A percentile compares a stretch with the other conserved stretches of the same genome.
These are phyloP conservation scores for Candida ficus DNA, from an alignment of 805 yeast genomes.

Conservation along the genomic window DNA sequence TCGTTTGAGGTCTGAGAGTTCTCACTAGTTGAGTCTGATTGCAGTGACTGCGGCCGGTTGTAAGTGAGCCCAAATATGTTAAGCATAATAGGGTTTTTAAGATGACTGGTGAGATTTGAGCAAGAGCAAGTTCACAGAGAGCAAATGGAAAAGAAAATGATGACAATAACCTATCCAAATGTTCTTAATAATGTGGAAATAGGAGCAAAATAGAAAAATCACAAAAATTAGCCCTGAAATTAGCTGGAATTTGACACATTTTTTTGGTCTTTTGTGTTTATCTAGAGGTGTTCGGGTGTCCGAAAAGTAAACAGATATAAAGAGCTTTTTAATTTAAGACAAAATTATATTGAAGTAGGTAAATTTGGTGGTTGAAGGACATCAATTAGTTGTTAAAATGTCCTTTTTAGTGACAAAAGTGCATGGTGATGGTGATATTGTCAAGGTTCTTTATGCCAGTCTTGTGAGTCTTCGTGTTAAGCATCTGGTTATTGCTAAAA, in stretches of 20 bases:
- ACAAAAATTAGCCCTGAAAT: no score
- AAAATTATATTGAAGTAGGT: no score
- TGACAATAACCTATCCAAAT: no score
- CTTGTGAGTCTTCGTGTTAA: conserved; percentile 4
- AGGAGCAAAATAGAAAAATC: no score
- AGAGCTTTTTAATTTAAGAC: no score
- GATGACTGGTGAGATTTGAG: no score
- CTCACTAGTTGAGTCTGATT: conserved; percentile 5
- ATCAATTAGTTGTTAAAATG: no score
- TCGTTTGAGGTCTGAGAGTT: conserved; percentile 4
- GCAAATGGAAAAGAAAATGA: not conserved
- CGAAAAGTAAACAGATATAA: no score
- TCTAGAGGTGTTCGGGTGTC: no score
- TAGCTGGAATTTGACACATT: not conserved
- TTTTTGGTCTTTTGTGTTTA: not conserved
- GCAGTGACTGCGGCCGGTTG: not conserved
- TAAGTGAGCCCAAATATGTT: not conserved
- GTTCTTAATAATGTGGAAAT: no score
- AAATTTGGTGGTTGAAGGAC: no score
- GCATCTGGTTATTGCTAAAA: conserved; percentile 15
- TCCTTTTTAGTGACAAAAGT: conserved; percentile 3
- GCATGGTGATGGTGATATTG: conserved; percentile 5
- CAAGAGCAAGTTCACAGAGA: not conserved
- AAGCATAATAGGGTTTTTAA: conserved; percentile 1
- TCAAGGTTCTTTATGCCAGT: conserved; percentile 1